phyloP scores from a whole-genome alignment of 2,329 filamentous ascomycete genomes.

The Aspergillus awamori region DNA sequence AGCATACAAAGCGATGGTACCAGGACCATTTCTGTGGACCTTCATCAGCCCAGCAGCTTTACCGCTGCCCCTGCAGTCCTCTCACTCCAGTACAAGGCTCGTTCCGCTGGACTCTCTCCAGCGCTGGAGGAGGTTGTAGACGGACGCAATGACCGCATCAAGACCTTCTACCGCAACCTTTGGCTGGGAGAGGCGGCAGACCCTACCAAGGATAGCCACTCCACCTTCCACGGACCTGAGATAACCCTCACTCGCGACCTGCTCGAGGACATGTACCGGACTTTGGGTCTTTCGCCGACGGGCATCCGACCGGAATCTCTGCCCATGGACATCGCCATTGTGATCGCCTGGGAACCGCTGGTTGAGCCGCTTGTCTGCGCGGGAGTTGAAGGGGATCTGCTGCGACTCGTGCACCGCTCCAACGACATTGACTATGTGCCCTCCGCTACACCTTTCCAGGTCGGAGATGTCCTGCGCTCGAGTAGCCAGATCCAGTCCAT shows the following conservation, averaged over 20 bases:
- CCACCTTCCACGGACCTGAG: not conserved
- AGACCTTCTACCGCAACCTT: not conserved
- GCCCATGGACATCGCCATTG: conserved; percentile 10
- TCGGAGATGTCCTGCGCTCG: conserved; percentile 3
- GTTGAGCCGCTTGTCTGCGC: not conserved
- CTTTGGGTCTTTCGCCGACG: not conserved
- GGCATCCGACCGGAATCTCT: not conserved
- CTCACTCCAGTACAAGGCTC: not conserved
- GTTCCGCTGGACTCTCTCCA: not conserved
- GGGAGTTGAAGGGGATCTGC: not conserved
- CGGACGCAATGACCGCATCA: conserved; percentile 4
- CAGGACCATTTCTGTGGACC: not conserved
- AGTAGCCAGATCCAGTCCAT: conserved; percentile 2
- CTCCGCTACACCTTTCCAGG: not conserved
- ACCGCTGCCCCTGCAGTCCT: not conserved
- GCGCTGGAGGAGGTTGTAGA: not conserved
- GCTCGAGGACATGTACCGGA: not conserved
- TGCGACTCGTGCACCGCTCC: conserved; percentile 11
- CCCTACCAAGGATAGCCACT: not conserved
- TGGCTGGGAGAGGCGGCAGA: not conserved
- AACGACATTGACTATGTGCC: not conserved
- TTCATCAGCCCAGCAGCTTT: not conserved
- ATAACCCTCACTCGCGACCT: not conserved
- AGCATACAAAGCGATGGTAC: not conserved
- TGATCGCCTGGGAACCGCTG: conserved; percentile 10